phyloP scores from a whole-genome alignment of 2,329 filamentous ascomycete species.

The Fusarium aywerte region DNA sequence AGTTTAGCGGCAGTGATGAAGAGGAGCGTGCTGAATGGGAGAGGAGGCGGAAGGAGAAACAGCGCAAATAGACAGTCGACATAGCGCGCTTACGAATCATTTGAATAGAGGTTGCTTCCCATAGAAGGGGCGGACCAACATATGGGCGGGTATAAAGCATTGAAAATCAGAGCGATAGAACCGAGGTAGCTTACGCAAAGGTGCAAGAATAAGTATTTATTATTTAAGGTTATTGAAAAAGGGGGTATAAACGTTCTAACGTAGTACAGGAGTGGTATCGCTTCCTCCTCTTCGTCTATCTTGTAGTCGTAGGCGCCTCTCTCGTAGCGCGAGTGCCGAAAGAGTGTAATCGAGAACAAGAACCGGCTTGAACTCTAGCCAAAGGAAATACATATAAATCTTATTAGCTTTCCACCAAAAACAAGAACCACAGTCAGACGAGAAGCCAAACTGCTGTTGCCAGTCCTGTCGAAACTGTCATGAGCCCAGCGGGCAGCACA shows the following conservation, averaged over 20 bases:
- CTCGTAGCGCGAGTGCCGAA: slow-evolving; percentile 4
- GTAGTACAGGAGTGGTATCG: slow-evolving; percentile 3
- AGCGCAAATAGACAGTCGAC: slow-evolving; percentile 30
- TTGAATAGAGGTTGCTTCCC: slow-evolving; percentile 30
- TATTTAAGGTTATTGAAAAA: slow-evolving; percentile 39
- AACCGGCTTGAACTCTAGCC: slow-evolving; percentile 28
- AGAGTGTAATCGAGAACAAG: slow-evolving; percentile 15
- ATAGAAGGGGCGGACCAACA: slow-evolving; percentile 19
- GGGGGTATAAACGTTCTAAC: slow-evolving; percentile 39
- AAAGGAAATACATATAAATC: slow-evolving; percentile 12
- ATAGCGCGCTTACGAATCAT: slow-evolving; percentile 17
- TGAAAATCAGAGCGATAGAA: slow-evolving; percentile 44
- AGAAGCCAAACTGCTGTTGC: slow-evolving; percentile 32
- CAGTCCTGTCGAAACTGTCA: slow-evolving; percentile 24
- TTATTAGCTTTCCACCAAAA: background rate
- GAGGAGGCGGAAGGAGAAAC: slow-evolving; percentile 59
- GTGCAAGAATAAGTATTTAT: slow-evolving; percentile 43
- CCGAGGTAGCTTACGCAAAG: slow-evolving; percentile 39
- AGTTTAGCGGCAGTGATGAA: slow-evolving; percentile 72
- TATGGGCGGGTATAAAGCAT: slow-evolving; percentile 33
- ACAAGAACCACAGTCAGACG: slow-evolving; percentile 8
- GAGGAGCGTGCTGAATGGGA: slow-evolving; percentile 73
- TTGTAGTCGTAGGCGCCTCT: slow-evolving; percentile 13
- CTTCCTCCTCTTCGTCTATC: slow-evolving; percentile 25
- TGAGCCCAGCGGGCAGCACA: slow-evolving; percentile 25